A percentile compares a stretch with the other conserved stretches of the same genome.
These are phyloP conservation scores for Aspergillus eucalypticola DNA, from an alignment of 2,329 filamentous ascomycete genomes.

Conservation along the genomic window DNA sequence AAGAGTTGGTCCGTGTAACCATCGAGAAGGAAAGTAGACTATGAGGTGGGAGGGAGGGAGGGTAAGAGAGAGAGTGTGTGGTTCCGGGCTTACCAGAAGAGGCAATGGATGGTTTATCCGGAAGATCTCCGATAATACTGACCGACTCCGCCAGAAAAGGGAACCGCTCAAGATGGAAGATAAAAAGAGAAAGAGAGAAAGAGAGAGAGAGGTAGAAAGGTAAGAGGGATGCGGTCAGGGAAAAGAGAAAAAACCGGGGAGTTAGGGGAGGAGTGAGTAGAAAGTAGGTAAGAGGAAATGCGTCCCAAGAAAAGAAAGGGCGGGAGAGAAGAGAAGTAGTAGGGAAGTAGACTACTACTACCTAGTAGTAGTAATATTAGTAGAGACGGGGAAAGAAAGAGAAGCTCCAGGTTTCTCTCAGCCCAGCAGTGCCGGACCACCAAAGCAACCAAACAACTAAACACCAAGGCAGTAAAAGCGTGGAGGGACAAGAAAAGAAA, in stretches of 20 bases:
- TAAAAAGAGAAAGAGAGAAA: neutral
- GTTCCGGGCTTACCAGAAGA: neutral
- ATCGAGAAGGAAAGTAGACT: neutral
- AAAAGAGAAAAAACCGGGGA: constrained; percentile 3
- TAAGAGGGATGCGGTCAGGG: constrained; percentile 13
- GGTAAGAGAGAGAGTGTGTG: too few species aligned
- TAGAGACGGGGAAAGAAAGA: neutral
- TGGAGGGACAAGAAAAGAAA: constrained; percentile 11
- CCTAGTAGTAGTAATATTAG: neutral
- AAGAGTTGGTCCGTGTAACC: neutral
- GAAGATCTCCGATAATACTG: neutral
- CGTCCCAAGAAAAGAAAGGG: constrained; percentile 8
- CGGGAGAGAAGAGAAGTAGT: constrained; percentile 4
- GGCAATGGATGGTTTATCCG: neutral
- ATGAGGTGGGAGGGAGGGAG: neutral
- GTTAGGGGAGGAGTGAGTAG: constrained; percentile 3
- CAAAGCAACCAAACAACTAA: too few species aligned
- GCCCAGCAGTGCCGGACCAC: too few species aligned
- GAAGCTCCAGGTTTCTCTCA: neutral
- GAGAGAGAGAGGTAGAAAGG: neutral
- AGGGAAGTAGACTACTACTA: too few species aligned
- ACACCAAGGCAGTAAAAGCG: constrained; percentile 9
- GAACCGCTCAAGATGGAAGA: neutral
- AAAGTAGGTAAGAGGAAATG: neutral
- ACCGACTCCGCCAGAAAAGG: constrained; percentile 9